Percentiles rank a stretch among this genome's conserved stretches.
These are phyloP conservation scores for Solanum hybrid DNA, from an alignment of 305 asterid genomes.

Conservation along the genomic window DNA sequence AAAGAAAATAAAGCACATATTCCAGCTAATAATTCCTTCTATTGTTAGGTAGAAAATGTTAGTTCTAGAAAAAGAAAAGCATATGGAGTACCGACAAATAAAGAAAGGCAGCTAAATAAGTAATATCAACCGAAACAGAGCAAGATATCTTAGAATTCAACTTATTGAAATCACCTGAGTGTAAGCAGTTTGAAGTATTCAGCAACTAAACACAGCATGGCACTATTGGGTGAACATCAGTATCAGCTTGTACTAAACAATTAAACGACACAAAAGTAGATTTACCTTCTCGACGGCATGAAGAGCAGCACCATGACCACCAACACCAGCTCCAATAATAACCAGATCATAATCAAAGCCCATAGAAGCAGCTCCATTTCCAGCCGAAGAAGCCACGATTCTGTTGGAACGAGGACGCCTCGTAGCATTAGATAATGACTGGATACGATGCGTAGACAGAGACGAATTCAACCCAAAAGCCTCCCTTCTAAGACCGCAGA, in stretches of 20 bases:
- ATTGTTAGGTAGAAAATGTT: not conserved
- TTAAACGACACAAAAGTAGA: not conserved
- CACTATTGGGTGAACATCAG: not conserved
- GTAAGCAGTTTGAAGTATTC: not conserved
- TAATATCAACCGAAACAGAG: not conserved
- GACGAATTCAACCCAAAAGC: slow-evolving; percentile 34
- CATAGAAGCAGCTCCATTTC: slow-evolving; percentile 52
- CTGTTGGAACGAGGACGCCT: slow-evolving; percentile 12
- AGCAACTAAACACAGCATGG: not conserved
- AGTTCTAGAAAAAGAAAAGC: not conserved
- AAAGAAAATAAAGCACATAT: not conserved
- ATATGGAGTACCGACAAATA: not conserved
- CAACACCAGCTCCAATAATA: slow-evolving; percentile 98
- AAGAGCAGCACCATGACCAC: slow-evolving; percentile 98
- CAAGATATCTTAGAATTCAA: not conserved
- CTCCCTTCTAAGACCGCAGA: slow-evolving; percentile 80
- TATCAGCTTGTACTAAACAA: not conserved
- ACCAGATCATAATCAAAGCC: slow-evolving; percentile 85
- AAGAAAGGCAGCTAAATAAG: not conserved
- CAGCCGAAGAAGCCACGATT: slow-evolving; percentile 41
- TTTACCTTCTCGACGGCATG: slow-evolving; percentile 90
- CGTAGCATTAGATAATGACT: not conserved
- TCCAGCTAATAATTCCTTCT: not conserved
- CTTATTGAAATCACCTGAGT: not conserved
- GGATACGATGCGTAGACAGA: slow-evolving; percentile 21